A percentile compares a stretch with the other conserved stretches of the same genome.
phyloP scores from a whole-genome alignment of 2,329 filamentous ascomycete species.

The Ilyonectria destructans region DNA sequence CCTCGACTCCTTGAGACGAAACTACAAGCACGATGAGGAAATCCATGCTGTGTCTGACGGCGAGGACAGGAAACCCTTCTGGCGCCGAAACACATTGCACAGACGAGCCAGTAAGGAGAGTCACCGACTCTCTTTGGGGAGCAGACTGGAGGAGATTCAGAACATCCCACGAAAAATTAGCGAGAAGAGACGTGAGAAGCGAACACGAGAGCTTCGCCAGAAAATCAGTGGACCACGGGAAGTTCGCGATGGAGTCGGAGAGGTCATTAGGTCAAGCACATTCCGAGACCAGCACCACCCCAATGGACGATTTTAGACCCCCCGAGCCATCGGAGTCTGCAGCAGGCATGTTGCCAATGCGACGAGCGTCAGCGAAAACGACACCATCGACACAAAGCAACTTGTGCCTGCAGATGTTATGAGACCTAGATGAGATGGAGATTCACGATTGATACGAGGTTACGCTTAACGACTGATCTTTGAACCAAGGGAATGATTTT shows the following conservation, averaged over 20 bases:
- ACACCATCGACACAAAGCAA: constrained; percentile 1
- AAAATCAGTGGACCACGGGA: constrained; percentile 74
- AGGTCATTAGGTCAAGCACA: constrained; percentile 66
- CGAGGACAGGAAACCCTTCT: constrained; percentile 48
- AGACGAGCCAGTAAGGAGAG: constrained; percentile 46
- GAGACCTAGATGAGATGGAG: constrained; percentile 35
- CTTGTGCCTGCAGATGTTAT: constrained; percentile 19
- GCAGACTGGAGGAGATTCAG: constrained; percentile 67
- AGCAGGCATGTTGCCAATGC: neutral
- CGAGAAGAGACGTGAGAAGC: constrained; percentile 72
- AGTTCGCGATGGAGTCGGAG: constrained; percentile 72
- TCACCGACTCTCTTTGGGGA: constrained; percentile 60
- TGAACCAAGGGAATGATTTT: constrained; percentile 17
- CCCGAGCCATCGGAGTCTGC: constrained; percentile 21
- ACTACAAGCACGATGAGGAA: constrained; percentile 48
- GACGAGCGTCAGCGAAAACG: neutral
- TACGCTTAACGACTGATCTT: constrained; percentile 45
- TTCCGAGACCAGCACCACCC: constrained; percentile 39
- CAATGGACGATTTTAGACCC: constrained; percentile 23
- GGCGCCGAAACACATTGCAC: constrained; percentile 52
- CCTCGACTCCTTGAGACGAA: constrained; percentile 58
- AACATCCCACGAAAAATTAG: constrained; percentile 70
- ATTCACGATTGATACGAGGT: constrained; percentile 48
- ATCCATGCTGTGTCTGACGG: constrained; percentile 55
- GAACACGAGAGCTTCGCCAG: constrained; percentile 71